Evolutionary conservation across 1,284 basidiomycete species (phyloP), one percentile per base, ranked within the genome.

Genomic region (Ceratobasidium sp.): DNA sequence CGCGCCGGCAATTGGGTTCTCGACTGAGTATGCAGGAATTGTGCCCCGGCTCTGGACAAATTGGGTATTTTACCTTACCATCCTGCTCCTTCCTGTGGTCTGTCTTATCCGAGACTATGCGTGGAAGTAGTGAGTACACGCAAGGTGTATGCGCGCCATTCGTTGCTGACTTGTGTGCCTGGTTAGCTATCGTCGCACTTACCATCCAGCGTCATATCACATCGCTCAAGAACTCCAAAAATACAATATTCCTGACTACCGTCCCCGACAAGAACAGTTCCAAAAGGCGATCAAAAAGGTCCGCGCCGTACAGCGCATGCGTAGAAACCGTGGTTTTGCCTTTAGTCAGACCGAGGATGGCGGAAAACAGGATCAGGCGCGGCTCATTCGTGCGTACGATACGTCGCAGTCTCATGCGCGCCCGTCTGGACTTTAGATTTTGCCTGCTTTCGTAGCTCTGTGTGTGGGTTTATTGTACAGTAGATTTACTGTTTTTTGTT

Each of bases 201-300:
- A 98, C 84, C 85, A 86, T 78, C 98, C 98, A 0, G 88, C 91
- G 63, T 92, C 96, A 20, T 99, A 99, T 84, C 97, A 99, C 83
- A 96, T 99, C 79, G 96, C 97, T 0, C 97, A 99, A 83, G 98
- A 99, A 84, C 86, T 95, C 23, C 95, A 97, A 85, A 98, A 98
- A 86, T 98, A 98, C 87, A 98, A 98, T 83, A 92, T 98, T 78
- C 96, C 96, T 10, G 98, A 99, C 83, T 98, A 99, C 83, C 88
- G 98, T 56, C 98, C 98, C 1, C 89, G 97, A 76, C 97, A 99
- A 86, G 97, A 98, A 84, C 97, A 99, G 91, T 97, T 97, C 86
- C 95, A 97, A 84, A 97, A 98, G 84, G 96, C 96, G 7, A 98
- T 98, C 88, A 98, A 98, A 85, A 98, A 98, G 83, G 97, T 98